Evolutionary conservation across 139 green algal species (phyloP).

Genomic region (Marvania coccoides): DNA sequence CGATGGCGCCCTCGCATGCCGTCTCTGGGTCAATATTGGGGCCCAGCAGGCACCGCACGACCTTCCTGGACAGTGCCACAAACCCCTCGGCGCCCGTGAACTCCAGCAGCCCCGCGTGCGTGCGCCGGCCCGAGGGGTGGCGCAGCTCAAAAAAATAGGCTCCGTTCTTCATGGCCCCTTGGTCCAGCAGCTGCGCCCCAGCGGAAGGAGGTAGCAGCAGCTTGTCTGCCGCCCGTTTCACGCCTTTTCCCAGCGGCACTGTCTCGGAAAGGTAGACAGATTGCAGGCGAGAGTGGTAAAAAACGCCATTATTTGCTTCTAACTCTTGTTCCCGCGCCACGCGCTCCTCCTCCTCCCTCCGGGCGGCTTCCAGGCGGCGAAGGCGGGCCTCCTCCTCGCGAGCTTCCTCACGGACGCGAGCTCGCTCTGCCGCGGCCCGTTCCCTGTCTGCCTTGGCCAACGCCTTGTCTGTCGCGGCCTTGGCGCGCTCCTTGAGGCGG

Average conservation of each 20-base stretch:
- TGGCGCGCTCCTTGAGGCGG: constrained; percentile 1
- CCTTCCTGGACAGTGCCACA: constrained; percentile 44
- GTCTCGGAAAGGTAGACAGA: constrained; percentile 35
- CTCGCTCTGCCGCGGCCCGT: constrained; percentile 5
- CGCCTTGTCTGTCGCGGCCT: not conserved
- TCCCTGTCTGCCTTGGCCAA: constrained; percentile 14
- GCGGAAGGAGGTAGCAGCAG: constrained; percentile 60
- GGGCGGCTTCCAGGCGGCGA: constrained; percentile 3
- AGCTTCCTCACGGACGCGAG: constrained; percentile 4
- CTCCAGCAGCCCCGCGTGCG: constrained; percentile 67
- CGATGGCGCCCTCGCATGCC: constrained; percentile 14
- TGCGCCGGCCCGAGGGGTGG: constrained; percentile 13
- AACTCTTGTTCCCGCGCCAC: constrained; percentile 23
- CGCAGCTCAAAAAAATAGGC: constrained; percentile 65
- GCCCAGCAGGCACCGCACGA: constrained; percentile 54
- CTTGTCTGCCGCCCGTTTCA: constrained; percentile 62
- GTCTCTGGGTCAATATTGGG: constrained; percentile 5
- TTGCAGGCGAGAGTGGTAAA: constrained; percentile 27
- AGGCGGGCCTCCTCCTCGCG: constrained; percentile 14
- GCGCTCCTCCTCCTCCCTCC: constrained; percentile 26
- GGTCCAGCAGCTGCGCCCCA: constrained; percentile 47
- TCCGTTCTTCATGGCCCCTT: constrained; percentile 65
- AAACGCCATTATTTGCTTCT: constrained; percentile 53
- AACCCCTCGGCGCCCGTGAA: constrained; percentile 68
- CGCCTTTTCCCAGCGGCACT: constrained; percentile 31